Conservation (phyloP, 495 filamentous ascomycete genomes). For the Neurospora tetrasperma region DNA sequence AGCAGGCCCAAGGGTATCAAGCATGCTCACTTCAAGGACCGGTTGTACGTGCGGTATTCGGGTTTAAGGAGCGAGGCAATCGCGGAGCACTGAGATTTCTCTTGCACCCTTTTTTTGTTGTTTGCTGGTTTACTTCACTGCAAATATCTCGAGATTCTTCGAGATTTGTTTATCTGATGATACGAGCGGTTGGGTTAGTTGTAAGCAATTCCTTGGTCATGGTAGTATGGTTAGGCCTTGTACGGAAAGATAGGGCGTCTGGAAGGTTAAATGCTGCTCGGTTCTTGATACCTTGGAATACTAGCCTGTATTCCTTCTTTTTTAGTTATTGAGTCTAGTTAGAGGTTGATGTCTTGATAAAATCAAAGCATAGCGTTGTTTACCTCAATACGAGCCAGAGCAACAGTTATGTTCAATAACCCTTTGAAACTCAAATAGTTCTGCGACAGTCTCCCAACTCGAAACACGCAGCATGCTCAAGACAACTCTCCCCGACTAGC, state of each 20-base stretch:
- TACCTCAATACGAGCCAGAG: background rate
- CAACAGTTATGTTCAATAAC: too few species aligned
- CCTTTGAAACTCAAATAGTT: background rate
- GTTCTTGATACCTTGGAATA: background rate
- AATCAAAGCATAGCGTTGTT: background rate
- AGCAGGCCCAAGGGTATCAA: constrained; percentile 73
- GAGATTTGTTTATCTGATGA: background rate
- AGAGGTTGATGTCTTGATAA: background rate
- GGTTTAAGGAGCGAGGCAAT: constrained; percentile 12
- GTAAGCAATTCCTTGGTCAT: background rate
- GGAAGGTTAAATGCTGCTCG: background rate
- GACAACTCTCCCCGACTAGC: constrained; percentile 39
- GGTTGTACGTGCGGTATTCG: constrained; percentile 68
- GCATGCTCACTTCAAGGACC: constrained; percentile 82
- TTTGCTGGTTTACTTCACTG: background rate
- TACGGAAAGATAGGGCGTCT: background rate
- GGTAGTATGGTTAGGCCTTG: background rate
- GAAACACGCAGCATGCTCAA: background rate
- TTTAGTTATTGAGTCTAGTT: background rate
- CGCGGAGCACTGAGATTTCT: background rate
- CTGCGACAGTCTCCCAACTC: background rate
- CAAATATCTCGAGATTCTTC: background rate
- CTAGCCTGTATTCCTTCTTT: background rate
- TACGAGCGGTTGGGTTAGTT: background rate
- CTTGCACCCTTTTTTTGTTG: background rate